Percentiles rank a stretch among this genome's conserved stretches.
These are phyloP conservation scores for Polygonum aviculare DNA, from an alignment of 148 eudicot genomes.

Conservation along the genomic window DNA sequence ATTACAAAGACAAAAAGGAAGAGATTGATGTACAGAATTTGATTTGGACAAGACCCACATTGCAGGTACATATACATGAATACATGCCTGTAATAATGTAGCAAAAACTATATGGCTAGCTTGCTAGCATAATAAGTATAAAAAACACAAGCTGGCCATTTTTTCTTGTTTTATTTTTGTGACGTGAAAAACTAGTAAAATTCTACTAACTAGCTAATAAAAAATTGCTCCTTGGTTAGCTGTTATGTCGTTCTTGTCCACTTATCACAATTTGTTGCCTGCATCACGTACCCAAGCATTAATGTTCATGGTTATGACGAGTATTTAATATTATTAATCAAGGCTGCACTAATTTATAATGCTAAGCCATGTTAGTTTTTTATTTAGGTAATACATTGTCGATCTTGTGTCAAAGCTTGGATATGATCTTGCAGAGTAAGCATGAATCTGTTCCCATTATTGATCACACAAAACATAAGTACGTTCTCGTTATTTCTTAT, in stretches of 20 bases:
- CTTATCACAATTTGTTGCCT: not conserved
- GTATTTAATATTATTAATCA: not conserved
- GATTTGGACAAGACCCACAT: conserved; percentile 11
- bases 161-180: conserved; percentile 1
- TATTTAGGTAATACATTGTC: not conserved
- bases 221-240: not conserved
- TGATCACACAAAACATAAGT: too few species aligned
- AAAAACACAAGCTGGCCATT: conserved; percentile 1
- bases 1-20: conserved; percentile 9
- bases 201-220: not conserved
- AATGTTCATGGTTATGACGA: not conserved
- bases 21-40: conserved; percentile 11
- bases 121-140: not conserved
- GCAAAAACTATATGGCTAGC: not conserved
- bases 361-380: not conserved
- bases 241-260: conserved; percentile 10
- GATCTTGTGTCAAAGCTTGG: not conserved
- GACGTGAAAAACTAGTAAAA: not conserved
- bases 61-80: conserved; percentile 11
- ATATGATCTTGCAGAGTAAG: not conserved
- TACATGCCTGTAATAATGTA: conserved; percentile 5
- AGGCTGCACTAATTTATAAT: not conserved
- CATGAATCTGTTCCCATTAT: not conserved
- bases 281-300: not conserved
- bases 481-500: too few species aligned